These are phyloP conservation scores for Camellia oleifera DNA, from an alignment of 179 eudicot genomes.

Conservation along the genomic window DNA sequence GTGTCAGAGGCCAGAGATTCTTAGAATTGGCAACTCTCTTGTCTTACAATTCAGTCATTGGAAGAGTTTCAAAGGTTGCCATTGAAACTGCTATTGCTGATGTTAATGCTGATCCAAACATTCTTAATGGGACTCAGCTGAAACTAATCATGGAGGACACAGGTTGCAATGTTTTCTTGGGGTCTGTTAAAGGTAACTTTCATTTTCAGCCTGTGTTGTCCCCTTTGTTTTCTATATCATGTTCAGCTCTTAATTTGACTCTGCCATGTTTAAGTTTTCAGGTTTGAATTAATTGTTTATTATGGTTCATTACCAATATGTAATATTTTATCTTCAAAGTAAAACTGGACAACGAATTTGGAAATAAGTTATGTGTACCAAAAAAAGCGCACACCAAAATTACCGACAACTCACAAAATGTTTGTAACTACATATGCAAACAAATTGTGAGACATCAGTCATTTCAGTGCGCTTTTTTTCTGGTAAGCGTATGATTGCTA, in stretches of 20 bases:
- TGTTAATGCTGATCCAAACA: slow-evolving; percentile 22
- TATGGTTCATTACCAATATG: too few species aligned
- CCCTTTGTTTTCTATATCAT: neutral
- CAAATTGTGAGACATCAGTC: too few species aligned
- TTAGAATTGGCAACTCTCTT: slow-evolving; percentile 33
- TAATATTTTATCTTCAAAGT: too few species aligned
- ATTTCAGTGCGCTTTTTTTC: too few species aligned
- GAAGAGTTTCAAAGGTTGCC: slow-evolving; percentile 20
- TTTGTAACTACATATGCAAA: too few species aligned
- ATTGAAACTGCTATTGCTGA: slow-evolving; percentile 31
- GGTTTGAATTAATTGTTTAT: too few species aligned
- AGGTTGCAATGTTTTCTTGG: slow-evolving; percentile 24
- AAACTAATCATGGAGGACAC: slow-evolving; percentile 18
- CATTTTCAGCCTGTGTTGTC: neutral
- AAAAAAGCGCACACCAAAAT: too few species aligned
- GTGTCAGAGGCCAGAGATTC: slow-evolving; percentile 17
- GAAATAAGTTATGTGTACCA: too few species aligned
- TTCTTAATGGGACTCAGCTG: slow-evolving; percentile 24
- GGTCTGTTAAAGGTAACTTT: slow-evolving; percentile 21
- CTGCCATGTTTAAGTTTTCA: neutral
- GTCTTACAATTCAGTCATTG: slow-evolving; percentile 21
- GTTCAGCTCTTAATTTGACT: neutral
- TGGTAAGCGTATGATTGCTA: too few species aligned
- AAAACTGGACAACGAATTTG: too few species aligned
- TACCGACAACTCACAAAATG: too few species aligned